A percentile compares a stretch with the other conserved stretches of the same genome.
Evolutionary conservation across 2,329 filamentous ascomycete species (phyloP).

Genomic region (Incumbomyces lentus): DNA sequence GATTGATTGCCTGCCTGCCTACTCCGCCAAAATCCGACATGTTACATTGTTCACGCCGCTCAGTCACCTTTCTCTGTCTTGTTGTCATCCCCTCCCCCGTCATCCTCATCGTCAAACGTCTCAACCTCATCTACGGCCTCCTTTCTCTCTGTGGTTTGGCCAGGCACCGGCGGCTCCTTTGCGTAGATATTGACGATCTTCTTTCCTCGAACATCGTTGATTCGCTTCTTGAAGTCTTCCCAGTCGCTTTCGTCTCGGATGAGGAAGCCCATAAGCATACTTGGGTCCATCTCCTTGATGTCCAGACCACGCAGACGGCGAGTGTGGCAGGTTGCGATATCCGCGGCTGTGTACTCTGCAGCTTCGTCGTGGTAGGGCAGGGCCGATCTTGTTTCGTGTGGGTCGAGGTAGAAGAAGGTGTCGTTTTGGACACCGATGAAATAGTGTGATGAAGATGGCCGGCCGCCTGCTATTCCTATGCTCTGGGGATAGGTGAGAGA

Average conservation of each 20-base stretch:
- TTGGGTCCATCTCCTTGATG: slow-evolving; percentile 89
- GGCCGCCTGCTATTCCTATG: slow-evolving; percentile 90
- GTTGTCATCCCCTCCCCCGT: slow-evolving; percentile 12
- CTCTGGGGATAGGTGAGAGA: slow-evolving; percentile 80
- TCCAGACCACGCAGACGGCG: slow-evolving; percentile 71
- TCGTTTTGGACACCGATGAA: slow-evolving; percentile 64
- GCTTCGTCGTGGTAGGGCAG: slow-evolving; percentile 54
- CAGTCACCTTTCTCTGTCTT: slow-evolving; percentile 17
- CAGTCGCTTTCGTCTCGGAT: slow-evolving; percentile 77
- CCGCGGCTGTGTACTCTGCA: slow-evolving; percentile 48
- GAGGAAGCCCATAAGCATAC: slow-evolving; percentile 91
- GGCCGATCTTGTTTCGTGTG: slow-evolving; percentile 71
- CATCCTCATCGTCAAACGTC: slow-evolving; percentile 63
- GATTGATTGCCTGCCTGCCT: neutral
- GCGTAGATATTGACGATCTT: slow-evolving; percentile 76
- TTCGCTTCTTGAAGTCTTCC: slow-evolving; percentile 65
- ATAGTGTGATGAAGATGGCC: slow-evolving; percentile 80
- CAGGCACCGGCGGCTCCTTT: slow-evolving; percentile 47
- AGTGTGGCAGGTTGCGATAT: slow-evolving; percentile 78
- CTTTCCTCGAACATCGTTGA: slow-evolving; percentile 69
- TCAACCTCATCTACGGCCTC: slow-evolving; percentile 84
- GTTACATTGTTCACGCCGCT: neutral
- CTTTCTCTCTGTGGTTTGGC: slow-evolving; percentile 49
- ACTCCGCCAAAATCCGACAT: neutral
- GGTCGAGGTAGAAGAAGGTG: slow-evolving; percentile 87